Base-by-base conservation (phyloP, 2,329 filamentous ascomycete species). In the Neofusicoccum cordaticola region DNA sequence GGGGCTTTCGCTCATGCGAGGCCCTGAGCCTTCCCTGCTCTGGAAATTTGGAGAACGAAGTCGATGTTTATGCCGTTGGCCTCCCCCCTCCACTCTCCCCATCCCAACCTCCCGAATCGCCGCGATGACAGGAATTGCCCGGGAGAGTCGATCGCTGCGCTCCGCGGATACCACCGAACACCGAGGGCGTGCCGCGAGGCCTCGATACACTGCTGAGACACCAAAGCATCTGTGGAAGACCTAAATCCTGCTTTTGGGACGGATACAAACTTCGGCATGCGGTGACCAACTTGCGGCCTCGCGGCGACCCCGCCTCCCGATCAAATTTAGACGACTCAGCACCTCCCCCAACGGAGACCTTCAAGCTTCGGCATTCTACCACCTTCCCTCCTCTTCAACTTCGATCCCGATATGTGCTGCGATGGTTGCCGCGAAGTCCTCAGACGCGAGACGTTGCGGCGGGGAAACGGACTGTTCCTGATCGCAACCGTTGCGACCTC, bases 171-270 rank as follows among this genome's bases (percentile, higher is more conserved):
- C 41, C 39, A 44, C 53, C 39, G 22, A 57, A 17, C 13, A 11
- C 22, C 13, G 22, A 31, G 48, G 35, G 48, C 52, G 37, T 31
- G 39, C 27, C 39, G 56, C 17, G 17, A 37, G 41, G 53, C 56
- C 42, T 47, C 56, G 56, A 60, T 47, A 47, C 56, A 45, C 42
- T 47, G 27, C 53, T 58, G 53, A 58, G 53, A 58, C 53, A 53
- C n/a, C 51, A 41, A 39, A 34, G 19, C 39, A 42, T 42, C 19
- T 17, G 19, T 34, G 17, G 35, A n/a, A 13, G n/a, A n/a, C 35
- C 19, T 31, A 31, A 45, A 19, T 13, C 22, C 27, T 57, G 52
- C 4, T 57, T 12, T 27, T 19, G 45, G 41, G 41, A 60, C 27
- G 42, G 22, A 47, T 22, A 15, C 27, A 37, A 27, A 34, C 39